Evolutionary conservation across 345 rosid species (phyloP).

Genomic region (Sisymbrium irio): DNA sequence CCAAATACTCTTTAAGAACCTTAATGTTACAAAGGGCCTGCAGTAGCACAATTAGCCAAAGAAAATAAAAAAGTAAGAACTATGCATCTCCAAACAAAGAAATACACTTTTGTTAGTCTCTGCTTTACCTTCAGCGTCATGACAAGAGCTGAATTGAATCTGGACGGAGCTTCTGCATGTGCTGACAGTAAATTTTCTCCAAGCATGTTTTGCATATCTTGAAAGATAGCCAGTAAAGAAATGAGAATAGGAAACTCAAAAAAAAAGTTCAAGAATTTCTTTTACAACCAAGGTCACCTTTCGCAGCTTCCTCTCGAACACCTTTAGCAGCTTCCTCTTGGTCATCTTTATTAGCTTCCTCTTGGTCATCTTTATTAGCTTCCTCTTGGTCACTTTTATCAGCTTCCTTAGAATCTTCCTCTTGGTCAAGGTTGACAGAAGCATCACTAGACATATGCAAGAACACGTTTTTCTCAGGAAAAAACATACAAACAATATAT

Average conservation of each 20-base stretch:
- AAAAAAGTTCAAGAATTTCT: not conserved
- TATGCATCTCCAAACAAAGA: not conserved
- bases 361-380: not conserved
- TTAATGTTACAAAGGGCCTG: slow-evolving; percentile 25
- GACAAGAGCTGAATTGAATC: slow-evolving; percentile 12
- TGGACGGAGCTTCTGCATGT: not conserved
- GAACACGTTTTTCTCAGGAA: not conserved
- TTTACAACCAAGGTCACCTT: not conserved
- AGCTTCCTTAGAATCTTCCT: not conserved
- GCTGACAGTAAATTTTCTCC: slow-evolving; percentile 5
- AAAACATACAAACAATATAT: not conserved
- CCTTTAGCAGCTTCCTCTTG: not conserved
- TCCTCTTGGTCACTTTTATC: not conserved
- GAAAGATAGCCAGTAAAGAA: not conserved
- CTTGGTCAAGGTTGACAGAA: not conserved
- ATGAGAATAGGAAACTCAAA: not conserved
- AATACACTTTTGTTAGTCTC: not conserved
- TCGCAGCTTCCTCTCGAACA: not conserved
- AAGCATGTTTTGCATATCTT: slow-evolving; percentile 13
- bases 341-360: not conserved
- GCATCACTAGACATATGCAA: not conserved
- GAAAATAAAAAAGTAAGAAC: not conserved
- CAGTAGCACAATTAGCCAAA: not conserved
- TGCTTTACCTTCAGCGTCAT: slow-evolving; percentile 26
- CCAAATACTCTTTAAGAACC: slow-evolving; percentile 8